These are phyloP conservation scores for Leccinum subtestaceum DNA, from an alignment of 768 basidiomycete genomes.

Conservation along the genomic window DNA sequence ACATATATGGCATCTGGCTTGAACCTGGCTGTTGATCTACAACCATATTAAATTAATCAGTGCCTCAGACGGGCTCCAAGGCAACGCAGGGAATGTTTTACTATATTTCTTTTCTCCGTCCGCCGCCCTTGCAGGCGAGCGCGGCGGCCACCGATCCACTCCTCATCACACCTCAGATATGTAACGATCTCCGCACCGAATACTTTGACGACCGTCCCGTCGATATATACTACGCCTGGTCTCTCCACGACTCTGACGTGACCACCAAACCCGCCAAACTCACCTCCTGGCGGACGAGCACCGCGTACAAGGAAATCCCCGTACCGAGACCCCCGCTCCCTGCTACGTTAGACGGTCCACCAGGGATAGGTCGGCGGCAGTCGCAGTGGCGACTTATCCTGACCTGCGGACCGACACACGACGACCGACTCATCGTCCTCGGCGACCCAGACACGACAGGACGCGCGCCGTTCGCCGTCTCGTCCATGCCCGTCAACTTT, in stretches of 20 bases:
- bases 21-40: too few relatives aligned
- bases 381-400: slow-evolving; percentile 62
- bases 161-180: slow-evolving; percentile 76
- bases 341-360: neutral
- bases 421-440: slow-evolving; percentile 41
- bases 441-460: slow-evolving; percentile 40
- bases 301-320: slow-evolving; percentile 72
- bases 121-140: slow-evolving; percentile 61
- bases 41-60: too few relatives aligned
- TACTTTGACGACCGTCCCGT: slow-evolving; percentile 46
- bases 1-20: too few relatives aligned
- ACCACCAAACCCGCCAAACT: slow-evolving; percentile 53
- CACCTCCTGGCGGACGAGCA: slow-evolving; percentile 66
- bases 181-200: slow-evolving; percentile 89
- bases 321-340: slow-evolving; percentile 60
- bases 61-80: too few relatives aligned
- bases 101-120: slow-evolving; percentile 87
- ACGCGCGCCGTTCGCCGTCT: slow-evolving; percentile 52
- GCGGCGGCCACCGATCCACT: slow-evolving; percentile 40
- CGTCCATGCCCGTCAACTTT: slow-evolving; percentile 63
- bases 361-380: slow-evolving; percentile 32
- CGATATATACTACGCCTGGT: slow-evolving; percentile 76
- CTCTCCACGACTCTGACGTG: slow-evolving; percentile 21
- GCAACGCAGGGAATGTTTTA: slow-evolving; percentile 58
- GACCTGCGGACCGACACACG: slow-evolving; percentile 33